Conservation (phyloP, 768 basidiomycete genomes). For the Termitomyces bulborhizus region DNA sequence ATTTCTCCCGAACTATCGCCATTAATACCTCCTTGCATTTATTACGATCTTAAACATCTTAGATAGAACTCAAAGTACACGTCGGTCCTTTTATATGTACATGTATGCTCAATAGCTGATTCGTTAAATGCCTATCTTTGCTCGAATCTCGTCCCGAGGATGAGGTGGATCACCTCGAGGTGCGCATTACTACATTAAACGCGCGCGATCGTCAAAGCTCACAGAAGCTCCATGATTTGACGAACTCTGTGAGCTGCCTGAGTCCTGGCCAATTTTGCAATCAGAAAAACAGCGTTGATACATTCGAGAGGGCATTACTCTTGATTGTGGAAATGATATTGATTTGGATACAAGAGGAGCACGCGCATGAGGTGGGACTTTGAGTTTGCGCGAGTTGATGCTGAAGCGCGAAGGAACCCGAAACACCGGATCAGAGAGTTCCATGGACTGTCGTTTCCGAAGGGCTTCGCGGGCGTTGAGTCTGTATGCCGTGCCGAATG, state of each 20-base stretch:
- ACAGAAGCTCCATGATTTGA: not conserved
- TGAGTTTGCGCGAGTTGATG: not conserved
- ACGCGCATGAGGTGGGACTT: not conserved
- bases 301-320: not conserved
- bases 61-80: no score
- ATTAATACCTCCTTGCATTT: no score
- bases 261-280: not conserved
- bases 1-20: no score
- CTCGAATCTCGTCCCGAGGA: not conserved
- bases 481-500: not conserved
- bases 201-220: not conserved
- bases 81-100: no score
- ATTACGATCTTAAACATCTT: no score
- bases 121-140: not conserved
- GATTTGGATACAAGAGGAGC: not conserved
- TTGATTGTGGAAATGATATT: not conserved
- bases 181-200: not conserved
- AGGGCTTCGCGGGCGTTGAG: not conserved
- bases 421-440: not conserved
- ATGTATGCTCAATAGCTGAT: not conserved
- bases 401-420: not conserved
- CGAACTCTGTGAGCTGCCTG: not conserved
- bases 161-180: not conserved
- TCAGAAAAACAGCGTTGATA: not conserved
- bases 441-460: not conserved